Percentiles rank a stretch among this genome's conserved stretches.
phyloP scores from a whole-genome alignment of 306 rosid species.

The Vigna mungo region DNA sequence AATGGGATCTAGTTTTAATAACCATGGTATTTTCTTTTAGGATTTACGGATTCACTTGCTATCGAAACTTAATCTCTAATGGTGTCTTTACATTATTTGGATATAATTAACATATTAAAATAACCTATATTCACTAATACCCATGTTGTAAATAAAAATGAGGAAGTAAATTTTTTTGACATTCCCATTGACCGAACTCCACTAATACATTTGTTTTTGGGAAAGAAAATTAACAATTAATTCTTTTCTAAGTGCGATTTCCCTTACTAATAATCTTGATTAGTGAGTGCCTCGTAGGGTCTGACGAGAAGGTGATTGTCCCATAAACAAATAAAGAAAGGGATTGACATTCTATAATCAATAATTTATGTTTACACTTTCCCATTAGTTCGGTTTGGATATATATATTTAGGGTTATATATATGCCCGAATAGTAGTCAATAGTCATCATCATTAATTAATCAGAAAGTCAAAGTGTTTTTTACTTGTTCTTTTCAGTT shows the following conservation, averaged over 20 bases:
- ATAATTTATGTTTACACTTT: slow-evolving; percentile 23
- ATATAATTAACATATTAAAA: background rate
- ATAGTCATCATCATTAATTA: slow-evolving; percentile 23
- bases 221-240: slow-evolving; percentile 1
- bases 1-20: too few relatives aligned
- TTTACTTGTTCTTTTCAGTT: slow-evolving; percentile 4
- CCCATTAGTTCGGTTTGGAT: background rate
- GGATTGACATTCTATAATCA: background rate
- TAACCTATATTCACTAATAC: background rate
- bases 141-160: background rate
- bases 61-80: too few relatives aligned
- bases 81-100: too few relatives aligned
- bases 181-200: slow-evolving; percentile 11
- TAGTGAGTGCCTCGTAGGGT: slow-evolving; percentile 39
- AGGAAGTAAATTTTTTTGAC: background rate
- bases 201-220: background rate
- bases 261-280: slow-evolving; percentile 3
- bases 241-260: slow-evolving; percentile 15
- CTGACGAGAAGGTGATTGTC: background rate
- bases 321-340: background rate
- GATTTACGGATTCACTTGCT: too few relatives aligned
- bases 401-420: slow-evolving; percentile 4
- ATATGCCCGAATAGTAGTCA: slow-evolving; percentile 10
- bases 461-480: slow-evolving; percentile 37
- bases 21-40: too few relatives aligned